A percentile compares a stretch with the other conserved stretches of the same genome.
phyloP scores from a whole-genome alignment of 805 yeast species.

The Wickerhamomyces ciferrii region DNA sequence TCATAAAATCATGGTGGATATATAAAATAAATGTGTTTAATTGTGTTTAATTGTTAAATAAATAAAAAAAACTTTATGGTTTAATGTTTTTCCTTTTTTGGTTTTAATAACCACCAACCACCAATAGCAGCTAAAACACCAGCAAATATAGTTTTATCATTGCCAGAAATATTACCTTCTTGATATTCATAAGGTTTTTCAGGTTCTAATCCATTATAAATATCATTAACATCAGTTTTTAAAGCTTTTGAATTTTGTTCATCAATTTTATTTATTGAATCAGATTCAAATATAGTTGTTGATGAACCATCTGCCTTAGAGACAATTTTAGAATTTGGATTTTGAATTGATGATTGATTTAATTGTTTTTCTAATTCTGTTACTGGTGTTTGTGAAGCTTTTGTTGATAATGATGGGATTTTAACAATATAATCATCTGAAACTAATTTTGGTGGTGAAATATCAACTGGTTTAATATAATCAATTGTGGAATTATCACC shows the following conservation, averaged over 20 bases:
- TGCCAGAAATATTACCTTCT: conserved; percentile 8
- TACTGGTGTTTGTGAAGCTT: conserved; percentile 37
- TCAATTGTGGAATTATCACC: conserved; percentile 58
- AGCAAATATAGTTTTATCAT: conserved; percentile 21
- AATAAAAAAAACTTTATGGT: background rate
- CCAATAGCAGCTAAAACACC: conserved; percentile 21
- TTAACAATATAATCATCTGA: conserved; percentile 41
- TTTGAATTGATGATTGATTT: background rate
- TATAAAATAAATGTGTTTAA: no score
- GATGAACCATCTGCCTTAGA: conserved; percentile 21
- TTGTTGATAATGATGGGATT: conserved; percentile 40
- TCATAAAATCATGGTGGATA: no score
- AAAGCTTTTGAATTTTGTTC: conserved; percentile 11
- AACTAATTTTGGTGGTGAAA: conserved; percentile 34
- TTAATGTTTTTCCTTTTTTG: conserved; percentile 5
- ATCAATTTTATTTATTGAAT: conserved; percentile 10
- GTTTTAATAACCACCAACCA: conserved; percentile 24
- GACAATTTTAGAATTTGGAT: conserved; percentile 14
- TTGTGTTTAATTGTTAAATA: background rate
- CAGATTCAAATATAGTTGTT: conserved; percentile 17
- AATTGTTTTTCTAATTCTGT: conserved; percentile 22
- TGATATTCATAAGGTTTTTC: conserved; percentile 16
- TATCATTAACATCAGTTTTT: conserved; percentile 4
- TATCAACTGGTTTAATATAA: conserved; percentile 34
- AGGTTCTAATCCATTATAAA: conserved; percentile 5